Evolutionary conservation across 2,329 filamentous ascomycete genomes (phyloP), one percentile per base, ranked within the genome.

Genomic region (Cladophialophora immunda): DNA sequence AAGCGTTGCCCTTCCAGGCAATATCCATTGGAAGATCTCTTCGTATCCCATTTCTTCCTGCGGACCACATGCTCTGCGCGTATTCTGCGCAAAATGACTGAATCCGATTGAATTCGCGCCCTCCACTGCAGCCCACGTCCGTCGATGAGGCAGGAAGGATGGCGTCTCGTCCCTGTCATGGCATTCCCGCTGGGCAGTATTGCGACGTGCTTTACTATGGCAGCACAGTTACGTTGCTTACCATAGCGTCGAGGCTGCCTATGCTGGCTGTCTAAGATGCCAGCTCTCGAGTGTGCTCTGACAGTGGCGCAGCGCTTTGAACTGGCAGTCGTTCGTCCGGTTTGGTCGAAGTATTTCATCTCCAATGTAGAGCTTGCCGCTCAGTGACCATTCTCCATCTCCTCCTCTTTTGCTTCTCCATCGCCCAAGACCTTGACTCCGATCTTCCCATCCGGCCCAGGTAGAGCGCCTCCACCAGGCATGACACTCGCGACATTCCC

Each of bases 401-500:
- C 61, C 36, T 60, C 63, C 50, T 32, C 57, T 13, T 53, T 29
- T 5, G n/a, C 50, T 3, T 52, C 52, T 29, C 32, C 54, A 17
- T 64, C 55, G 32, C 65, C 57, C 64, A 70, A 25, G 22, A 68
- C 57, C 55, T 66, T 68, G 11, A 70, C 50, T 22, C 30, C 15
- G 13, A 61, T 19, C 17, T 22, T 64, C 55, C 45, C 30, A 17
- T 66, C 63, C 30, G 67, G 65, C 3, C 60, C 68, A 6, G 65
- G 68, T 38, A 68, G 32, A 8, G 56, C 41, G 32, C 67, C 72
- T 22, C 55, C 68, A 5, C 93, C 93, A 0, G 94, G 94, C 2
- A 94, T 97, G 30, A 89, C 85, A 2, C 93, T 92, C 25, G 94
- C 92, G 6, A 97, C 90, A 64, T 96, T 90, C 66, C 93, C 94